A percentile compares a stretch with the other conserved stretches of the same genome.
phyloP scores from a whole-genome alignment of 2,329 filamentous ascomycete genomes.

The Penicillium sp. region DNA sequence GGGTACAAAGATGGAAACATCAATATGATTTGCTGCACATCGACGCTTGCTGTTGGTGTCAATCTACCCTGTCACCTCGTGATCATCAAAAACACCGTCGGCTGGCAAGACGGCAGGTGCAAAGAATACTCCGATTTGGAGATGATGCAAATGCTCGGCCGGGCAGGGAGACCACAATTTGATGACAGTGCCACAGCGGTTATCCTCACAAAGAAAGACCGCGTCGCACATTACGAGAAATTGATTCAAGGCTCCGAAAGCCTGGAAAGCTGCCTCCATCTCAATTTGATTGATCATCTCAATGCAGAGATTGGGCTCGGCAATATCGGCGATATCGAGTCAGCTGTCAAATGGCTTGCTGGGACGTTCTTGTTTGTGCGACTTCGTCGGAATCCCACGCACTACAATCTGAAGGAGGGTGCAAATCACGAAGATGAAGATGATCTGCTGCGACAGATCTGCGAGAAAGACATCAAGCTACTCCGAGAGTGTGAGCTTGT shows the following conservation, averaged over 20 bases:
- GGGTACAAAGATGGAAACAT: conserved; percentile 71
- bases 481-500: conserved; percentile 64
- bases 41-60: conserved; percentile 78
- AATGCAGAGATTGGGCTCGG: conserved; percentile 81
- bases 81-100: conserved; percentile 76
- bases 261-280: conserved; percentile 76
- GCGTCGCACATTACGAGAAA: conserved; percentile 66
- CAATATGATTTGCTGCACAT: conserved; percentile 81
- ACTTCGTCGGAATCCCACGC: conserved; percentile 66
- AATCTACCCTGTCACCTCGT: conserved; percentile 84
- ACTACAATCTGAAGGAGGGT: conserved; percentile 67
- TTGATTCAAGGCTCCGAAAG: conserved; percentile 73
- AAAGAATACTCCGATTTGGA: conserved; percentile 80
- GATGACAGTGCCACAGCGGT: conserved; percentile 74
- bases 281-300: conserved; percentile 77
- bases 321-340: conserved; percentile 64
- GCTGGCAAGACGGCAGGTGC: conserved; percentile 61
- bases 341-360: conserved; percentile 72
- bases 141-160: conserved; percentile 87
- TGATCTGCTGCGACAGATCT: conserved; percentile 68
- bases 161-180: conserved; percentile 81
- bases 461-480: conserved; percentile 66
- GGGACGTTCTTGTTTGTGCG: conserved; percentile 79
- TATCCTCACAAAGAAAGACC: conserved; percentile 72
- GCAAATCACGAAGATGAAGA: conserved; percentile 56